Evolutionary conservation across 345 rosid genomes (phyloP), one percentile per base, ranked within the genome.

Genomic region (Acer yangbiense): DNA sequence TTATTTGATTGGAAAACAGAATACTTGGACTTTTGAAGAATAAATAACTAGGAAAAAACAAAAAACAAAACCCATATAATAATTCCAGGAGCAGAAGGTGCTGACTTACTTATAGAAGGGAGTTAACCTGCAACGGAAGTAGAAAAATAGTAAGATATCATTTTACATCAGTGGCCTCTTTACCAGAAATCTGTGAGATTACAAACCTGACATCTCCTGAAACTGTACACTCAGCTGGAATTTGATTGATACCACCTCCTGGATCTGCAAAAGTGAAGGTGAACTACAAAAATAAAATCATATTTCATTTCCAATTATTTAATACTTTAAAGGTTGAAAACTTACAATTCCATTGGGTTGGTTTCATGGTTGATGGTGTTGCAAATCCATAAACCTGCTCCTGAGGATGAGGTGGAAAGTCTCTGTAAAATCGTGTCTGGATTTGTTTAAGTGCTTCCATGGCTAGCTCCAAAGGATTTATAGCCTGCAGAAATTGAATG

Each of bases 341-440:
- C 97, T 81, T 85, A 97, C 98, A 93, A 83, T 84, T 83, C 99
- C 98, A 97, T 57, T 94, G 99, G 29, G 98, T 97, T 80, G 99
- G 99, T 79, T 97, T 97, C 94, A 97, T 97, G 9, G 99, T 97
- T 68, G 99, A 97, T 18, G 99, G 98, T 8, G 98, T 94, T 6
- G 98, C 98, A 87, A 90, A 97, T 73, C 98, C 93, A 72, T 97
- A 94, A 48, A 86, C 86, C 77, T 89, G 81, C 85, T 97, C 99
- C 77, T 84, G 78, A 5, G 86, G 88, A 80, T 91, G 98, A 58
- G 98, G 89, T 1, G 98, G 99, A 43, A 94, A 97, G 84, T 97
- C 99, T 78, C 70, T 85, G 78, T 94, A 97, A 86, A 97, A 97
- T 64, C 88, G 89, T 32, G 85, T 52, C 74, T 97, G 99, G 61